Evolutionary conservation across 2,329 filamentous ascomycete genomes (phyloP), one percentile per base, ranked within the genome.

Genomic region (Stachybotrys echinatus): DNA sequence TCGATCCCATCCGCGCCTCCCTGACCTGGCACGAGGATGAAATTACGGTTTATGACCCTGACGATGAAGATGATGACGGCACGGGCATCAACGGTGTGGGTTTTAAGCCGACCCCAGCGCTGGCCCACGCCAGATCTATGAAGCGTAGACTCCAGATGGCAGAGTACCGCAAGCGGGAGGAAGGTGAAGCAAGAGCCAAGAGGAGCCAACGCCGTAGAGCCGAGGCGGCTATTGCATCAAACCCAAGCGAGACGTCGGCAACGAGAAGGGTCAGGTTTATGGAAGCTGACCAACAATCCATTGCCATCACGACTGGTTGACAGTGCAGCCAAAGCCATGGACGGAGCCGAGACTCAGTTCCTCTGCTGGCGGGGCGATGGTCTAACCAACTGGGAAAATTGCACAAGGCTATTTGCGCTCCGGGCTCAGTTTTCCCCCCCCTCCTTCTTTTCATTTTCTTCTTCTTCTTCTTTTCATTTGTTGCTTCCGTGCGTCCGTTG

Each of bases 11-110:
- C 10, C 74, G 81, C 34, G 80, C 81, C 6, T 75, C 80, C 3
- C 69, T 85, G 48, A 86, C 83, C 2, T 87, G 83, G 83, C 81
- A 82, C 58, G 81, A 85, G 55, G 78, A 85, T 56, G 83, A 86
- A 60, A 86, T 87, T 52, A 86, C 83, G 2, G 73, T 85, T 23
- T 83, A 85, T 62, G 79, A 85, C 56, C 79, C 81, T 1, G 72
- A 81, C 39, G 83, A 86, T 59, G 74, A 79, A 54, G 83, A 87
- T 54, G 83, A 87, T 58, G 83, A 87, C 59, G 83, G 83, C 47
- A 80, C 77, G 4, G 83, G 83, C 20, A 81, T 87, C 59, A 85
- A 87, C 61, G 83, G 83, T 5, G 81, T 87, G 52, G 83, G 83
- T 1, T 87, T 86, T 67, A 81, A 76, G 57, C 83, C 83, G 2